Evolutionary conservation across 192 early-diverging fungal genomes (phyloP).

Genomic region (Entomortierella chlamydospora): DNA sequence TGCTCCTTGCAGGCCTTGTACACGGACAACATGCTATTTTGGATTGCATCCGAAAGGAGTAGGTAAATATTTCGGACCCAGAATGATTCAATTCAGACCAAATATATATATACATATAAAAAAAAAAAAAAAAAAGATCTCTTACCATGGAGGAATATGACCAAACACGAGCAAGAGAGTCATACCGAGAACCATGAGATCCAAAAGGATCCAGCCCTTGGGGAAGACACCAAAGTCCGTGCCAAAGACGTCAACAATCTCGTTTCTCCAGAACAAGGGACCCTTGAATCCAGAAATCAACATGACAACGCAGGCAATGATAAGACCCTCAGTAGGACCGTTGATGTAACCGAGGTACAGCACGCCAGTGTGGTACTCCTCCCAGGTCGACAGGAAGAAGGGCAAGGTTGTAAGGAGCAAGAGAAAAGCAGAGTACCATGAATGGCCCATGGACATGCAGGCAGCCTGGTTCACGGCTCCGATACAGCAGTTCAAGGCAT

Average conservation of each 20-base stretch:
- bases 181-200: constrained; percentile 58
- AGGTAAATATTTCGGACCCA: not conserved
- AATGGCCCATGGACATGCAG: constrained; percentile 78
- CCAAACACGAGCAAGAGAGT: constrained; percentile 58
- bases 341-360: constrained; percentile 87
- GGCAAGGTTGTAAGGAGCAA: constrained; percentile 75
- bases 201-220: constrained; percentile 47
- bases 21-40: constrained; percentile 57
- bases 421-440: constrained; percentile 69
- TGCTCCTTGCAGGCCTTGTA: constrained; percentile 65
- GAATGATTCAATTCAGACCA: not conserved
- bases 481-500: constrained; percentile 87
- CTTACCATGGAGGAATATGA: constrained; percentile 69
- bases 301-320: constrained; percentile 72
- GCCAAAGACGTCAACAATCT: constrained; percentile 42
- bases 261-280: constrained; percentile 45
- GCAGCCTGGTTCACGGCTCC: constrained; percentile 79
- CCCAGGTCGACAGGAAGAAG: constrained; percentile 91
- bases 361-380: constrained; percentile 90
- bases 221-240: constrained; percentile 57
- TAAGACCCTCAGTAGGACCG: constrained; percentile 88
- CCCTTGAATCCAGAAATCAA: constrained; percentile 79
- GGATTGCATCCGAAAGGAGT: not conserved
- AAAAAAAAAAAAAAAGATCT: not conserved
- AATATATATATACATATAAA: not conserved